Conservation (phyloP, 768 basidiomycete species). For the Suillus discolor region DNA sequence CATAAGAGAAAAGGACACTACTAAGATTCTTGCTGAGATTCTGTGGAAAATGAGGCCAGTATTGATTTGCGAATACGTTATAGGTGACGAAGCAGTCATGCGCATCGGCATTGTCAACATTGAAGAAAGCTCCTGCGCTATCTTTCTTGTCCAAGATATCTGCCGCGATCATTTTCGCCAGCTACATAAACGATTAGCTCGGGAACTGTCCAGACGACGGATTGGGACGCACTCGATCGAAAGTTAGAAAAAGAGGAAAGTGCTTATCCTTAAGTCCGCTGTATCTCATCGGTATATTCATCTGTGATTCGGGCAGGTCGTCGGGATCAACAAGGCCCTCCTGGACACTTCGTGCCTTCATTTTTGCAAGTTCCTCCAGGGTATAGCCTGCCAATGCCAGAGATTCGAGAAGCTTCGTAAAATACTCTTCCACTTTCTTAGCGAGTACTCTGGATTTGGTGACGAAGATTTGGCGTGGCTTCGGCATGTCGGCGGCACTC, state of each 20-base stretch:
- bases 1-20: slow-evolving; percentile 24
- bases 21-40: slow-evolving; percentile 55
- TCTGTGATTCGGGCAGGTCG: slow-evolving; percentile 37
- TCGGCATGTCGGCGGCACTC: slow-evolving; percentile 35
- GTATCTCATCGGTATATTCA: slow-evolving; percentile 45
- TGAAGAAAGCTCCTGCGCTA: slow-evolving; percentile 25
- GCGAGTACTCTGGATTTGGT: slow-evolving; percentile 70
- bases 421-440: slow-evolving; percentile 70
- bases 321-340: slow-evolving; percentile 35
- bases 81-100: slow-evolving; percentile 42
- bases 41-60: slow-evolving; percentile 64
- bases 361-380: slow-evolving; percentile 39
- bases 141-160: slow-evolving; percentile 32
- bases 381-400: slow-evolving; percentile 39
- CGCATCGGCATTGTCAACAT: slow-evolving; percentile 15
- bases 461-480: slow-evolving; percentile 71
- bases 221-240: slow-evolving; percentile 50
- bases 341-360: slow-evolving; percentile 23
- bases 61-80: slow-evolving; percentile 46
- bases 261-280: slow-evolving; percentile 59
- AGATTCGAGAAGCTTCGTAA: slow-evolving; percentile 50
- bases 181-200: slow-evolving; percentile 13
- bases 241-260: slow-evolving; percentile 73
- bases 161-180: slow-evolving; percentile 28
- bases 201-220: not conserved